Percentiles rank a stretch among this genome's conserved stretches.
Conservation (phyloP, 805 yeast genomes). For the Wickerhamiella sergipiensis region DNA sequence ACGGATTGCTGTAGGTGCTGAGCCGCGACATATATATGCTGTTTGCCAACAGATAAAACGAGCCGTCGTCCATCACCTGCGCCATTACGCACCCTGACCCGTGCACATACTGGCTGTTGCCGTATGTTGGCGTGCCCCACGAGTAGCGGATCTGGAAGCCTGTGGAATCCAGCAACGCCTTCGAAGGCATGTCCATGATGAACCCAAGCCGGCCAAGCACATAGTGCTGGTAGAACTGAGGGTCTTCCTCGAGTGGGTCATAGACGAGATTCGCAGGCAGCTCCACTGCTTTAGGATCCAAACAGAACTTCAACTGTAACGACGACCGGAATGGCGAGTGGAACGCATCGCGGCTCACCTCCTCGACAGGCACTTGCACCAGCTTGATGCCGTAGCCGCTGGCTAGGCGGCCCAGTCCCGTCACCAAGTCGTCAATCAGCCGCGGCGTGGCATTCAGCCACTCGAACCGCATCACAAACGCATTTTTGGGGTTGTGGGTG, state of each 20-base stretch:
- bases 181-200: constrained; percentile 40
- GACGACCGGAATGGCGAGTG: constrained; percentile 82
- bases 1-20: constrained; percentile 22
- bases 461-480: constrained; percentile 80
- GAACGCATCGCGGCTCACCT: constrained; percentile 60
- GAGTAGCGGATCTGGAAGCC: constrained; percentile 63
- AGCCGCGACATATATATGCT: constrained; percentile 68
- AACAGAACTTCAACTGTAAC: constrained; percentile 48
- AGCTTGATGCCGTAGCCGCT: constrained; percentile 69
- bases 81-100: constrained; percentile 80
- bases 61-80: constrained; percentile 68
- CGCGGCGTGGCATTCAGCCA: constrained; percentile 89
- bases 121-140: constrained; percentile 47
- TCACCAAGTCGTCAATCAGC: constrained; percentile 64
- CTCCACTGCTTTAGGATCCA: constrained; percentile 33
- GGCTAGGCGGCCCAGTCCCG: constrained; percentile 67
- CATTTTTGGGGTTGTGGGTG: constrained; percentile 88
- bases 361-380: constrained; percentile 88
- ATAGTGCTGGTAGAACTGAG: constrained; percentile 59
- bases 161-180: constrained; percentile 46
- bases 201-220: constrained; percentile 60
- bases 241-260: constrained; percentile 14
- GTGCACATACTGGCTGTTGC: constrained; percentile 78
- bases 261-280: constrained; percentile 11
- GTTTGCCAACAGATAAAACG: constrained; percentile 72